Evolutionary conservation across 1,139 yeast genomes (phyloP).

Genomic region (Suhomyces chickasaworum): DNA sequence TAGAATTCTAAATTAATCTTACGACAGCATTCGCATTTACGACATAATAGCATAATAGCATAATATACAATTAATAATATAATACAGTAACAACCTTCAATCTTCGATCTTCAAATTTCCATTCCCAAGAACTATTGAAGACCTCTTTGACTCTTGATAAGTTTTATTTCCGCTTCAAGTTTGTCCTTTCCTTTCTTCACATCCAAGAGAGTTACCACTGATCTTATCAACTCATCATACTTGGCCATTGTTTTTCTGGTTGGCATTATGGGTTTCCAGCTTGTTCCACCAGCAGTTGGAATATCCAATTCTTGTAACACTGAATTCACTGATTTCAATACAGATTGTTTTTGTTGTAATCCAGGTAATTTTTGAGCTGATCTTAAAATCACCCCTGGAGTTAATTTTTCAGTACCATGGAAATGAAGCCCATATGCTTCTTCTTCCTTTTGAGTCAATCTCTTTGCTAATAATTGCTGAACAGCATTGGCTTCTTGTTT

Average conservation of each 20-base stretch:
- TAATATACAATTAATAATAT: slow-evolving; percentile 5
- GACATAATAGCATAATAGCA: too few species aligned
- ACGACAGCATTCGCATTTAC: slow-evolving; percentile 8
- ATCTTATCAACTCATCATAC: slow-evolving; percentile 75
- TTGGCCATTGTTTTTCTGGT: slow-evolving; percentile 77
- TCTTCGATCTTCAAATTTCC: too few species aligned
- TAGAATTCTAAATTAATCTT: background rate
- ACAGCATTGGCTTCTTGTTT: slow-evolving; percentile 42
- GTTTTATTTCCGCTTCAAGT: slow-evolving; percentile 73
- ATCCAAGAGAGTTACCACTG: slow-evolving; percentile 75
- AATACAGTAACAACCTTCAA: background rate
- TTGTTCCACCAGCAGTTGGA: slow-evolving; percentile 57
- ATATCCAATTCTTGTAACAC: slow-evolving; percentile 78
- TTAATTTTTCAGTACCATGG: slow-evolving; percentile 71
- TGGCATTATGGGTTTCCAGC: slow-evolving; percentile 81
- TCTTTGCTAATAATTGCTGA: slow-evolving; percentile 51
- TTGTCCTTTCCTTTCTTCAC: slow-evolving; percentile 87
- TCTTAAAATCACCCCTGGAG: slow-evolving; percentile 78
- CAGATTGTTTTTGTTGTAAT: slow-evolving; percentile 54
- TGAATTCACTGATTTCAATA: slow-evolving; percentile 75
- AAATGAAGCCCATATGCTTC: slow-evolving; percentile 82
- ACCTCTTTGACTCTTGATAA: slow-evolving; percentile 55
- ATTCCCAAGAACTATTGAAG: too few species aligned
- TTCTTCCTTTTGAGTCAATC: slow-evolving; percentile 76
- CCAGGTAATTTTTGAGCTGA: slow-evolving; percentile 59